Base-by-base conservation (phyloP, 2,329 filamentous ascomycete species). In the Scedosporium aurantiacum region DNA sequence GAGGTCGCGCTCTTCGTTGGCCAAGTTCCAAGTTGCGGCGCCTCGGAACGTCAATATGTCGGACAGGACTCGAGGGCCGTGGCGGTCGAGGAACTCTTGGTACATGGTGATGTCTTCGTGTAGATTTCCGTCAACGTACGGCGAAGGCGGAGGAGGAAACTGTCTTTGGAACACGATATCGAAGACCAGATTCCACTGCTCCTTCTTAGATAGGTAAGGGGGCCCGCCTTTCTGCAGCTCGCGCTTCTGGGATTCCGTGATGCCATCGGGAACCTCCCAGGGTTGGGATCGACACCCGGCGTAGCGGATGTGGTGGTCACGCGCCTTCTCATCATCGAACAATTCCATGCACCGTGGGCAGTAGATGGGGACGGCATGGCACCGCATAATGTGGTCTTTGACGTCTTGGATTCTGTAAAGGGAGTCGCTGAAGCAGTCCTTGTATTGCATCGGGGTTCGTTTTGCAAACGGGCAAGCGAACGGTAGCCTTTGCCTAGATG, bases 1-100 rank as follows among this genome's bases (percentile, higher is more conserved):
- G 12, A 59, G 61, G 61, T 62, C 61, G 21, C 61, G 61, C 57
- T 60, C 61, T 25, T 62, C 61, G 50, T 57, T 60, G 12, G 57
- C 32, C 6, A 62, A 56, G 54, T 58, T 62, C 57, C 57, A 60
- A 2, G 40, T 60, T 2, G 45, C 47, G 8, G 18, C n/a, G 14
- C 61, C 61, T 8, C 50, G 18, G 21, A 47, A 58, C 12, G 57
- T 62, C 28, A 62, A 45, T 16, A 40, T 41, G 32, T 62, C 61
- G 6, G 45, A 54, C 18, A 62, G 27, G 28, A 58, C 41, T 23
- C 45, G 45, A 2, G 61, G 57, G 2, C 61, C 61, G 28, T 54
- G 28, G 14, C 23, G 23, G 8, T 50, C 41, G 2, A 60, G 40
- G 54, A 60, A 63, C 40, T 57, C 27, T 18, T 45, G 37, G 58